Evolutionary conservation across 2,329 filamentous ascomycete species (phyloP), one percentile per base, ranked within the genome.

Genomic region (Pseudodiploospora longispora): DNA sequence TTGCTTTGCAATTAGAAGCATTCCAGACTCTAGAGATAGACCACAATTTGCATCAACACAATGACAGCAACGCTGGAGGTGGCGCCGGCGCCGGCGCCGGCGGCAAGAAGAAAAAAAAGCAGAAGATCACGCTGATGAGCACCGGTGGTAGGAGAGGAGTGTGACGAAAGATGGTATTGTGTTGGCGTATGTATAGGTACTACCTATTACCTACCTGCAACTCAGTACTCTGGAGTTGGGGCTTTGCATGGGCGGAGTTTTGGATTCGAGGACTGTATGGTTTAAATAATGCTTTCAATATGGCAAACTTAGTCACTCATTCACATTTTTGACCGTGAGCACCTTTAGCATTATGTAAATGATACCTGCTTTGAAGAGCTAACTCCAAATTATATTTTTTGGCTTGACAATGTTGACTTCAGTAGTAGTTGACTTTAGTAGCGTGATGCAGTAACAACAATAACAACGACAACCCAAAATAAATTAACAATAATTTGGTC

Each of bases 121-220:
- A 83, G 62, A 85, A 84, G 67, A 84, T 85, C 49, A 85, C 80
- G 10, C 60, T 85, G 50, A 85, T 85, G 81, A 84, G 79, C 53
- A 85, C 82, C 1, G 75, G 76, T 38, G 70, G 76, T n/a, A 66
- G 70, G 36, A 64, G 73, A 51, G 72, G 71, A 27, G 60, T 64
- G 28, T 71, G 40, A 53, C 6, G 31, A 40, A 39, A 34, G 42
- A 35, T 35, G 38, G 27, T 27, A 42, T 48, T 32, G 19, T 19
- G 19, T 19, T 19, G 19, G 19, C 19, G 19, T 10, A 37, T 38
- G 33, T 36, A 37, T 30, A n/a, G 30, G 37, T 27, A 30, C 36
- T 33, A 29, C 30, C 39, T 42, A 33, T 27, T 44, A 28, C 30
- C 19, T 27, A 28, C 30, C 41, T 39, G 4, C 2, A 43, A 31